Percentiles rank a stretch among this genome's conserved stretches.
phyloP scores from a whole-genome alignment of 352 stramenopile species.

The Phytophthora multivora region DNA sequence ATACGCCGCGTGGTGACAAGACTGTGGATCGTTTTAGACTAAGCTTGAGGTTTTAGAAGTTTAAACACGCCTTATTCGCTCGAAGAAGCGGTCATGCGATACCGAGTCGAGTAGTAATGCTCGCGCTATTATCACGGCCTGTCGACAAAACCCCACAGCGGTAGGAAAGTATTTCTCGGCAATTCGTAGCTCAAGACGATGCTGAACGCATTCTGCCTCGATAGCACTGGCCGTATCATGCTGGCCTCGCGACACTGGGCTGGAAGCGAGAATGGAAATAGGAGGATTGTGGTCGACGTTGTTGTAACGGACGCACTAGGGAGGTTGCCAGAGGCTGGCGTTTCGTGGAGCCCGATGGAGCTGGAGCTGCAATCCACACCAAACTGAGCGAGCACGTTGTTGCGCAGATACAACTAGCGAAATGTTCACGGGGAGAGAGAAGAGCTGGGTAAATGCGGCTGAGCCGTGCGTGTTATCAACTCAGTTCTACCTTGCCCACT shows the following conservation, averaged over 20 bases:
- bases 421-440: too few relatives aligned
- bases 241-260: background rate
- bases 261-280: background rate
- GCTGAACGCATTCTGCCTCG: background rate
- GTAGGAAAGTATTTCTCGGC: slow-evolving; percentile 16
- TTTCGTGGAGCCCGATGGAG: slow-evolving; percentile 11
- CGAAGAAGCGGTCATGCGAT: background rate
- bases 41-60: too few relatives aligned
- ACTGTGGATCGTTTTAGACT: too few relatives aligned
- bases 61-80: too few relatives aligned
- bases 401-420: too few relatives aligned
- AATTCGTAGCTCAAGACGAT: background rate
- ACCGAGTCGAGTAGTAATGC: background rate
- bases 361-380: slow-evolving; percentile 4
- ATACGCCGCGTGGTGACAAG: too few relatives aligned
- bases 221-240: background rate
- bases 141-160: background rate
- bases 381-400: slow-evolving; percentile 6
- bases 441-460: too few relatives aligned
- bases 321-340: background rate
- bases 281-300: background rate
- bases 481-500: background rate
- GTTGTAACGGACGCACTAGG: background rate
- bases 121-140: background rate
- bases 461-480: too few relatives aligned